Conservation (phyloP, 495 filamentous ascomycete species). For the Penicillium antarcticum region DNA sequence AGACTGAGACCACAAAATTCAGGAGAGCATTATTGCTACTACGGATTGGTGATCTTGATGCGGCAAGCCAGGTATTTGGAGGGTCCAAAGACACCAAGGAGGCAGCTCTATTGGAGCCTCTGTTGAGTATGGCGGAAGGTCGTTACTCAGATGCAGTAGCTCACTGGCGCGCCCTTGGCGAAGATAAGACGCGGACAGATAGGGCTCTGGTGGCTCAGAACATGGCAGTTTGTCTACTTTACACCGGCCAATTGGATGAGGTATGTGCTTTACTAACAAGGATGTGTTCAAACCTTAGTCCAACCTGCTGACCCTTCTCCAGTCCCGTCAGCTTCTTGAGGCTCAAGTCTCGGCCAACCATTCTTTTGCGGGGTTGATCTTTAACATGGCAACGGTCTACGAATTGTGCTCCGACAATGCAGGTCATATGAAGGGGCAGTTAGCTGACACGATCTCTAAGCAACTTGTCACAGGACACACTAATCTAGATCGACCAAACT, state of each 20-base stretch:
- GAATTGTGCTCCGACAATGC: conserved; percentile 83
- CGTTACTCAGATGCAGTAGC: conserved; percentile 59
- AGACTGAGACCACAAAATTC: conserved; percentile 30
- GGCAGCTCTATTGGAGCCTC: conserved; percentile 49
- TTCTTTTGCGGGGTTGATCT: conserved; percentile 71
- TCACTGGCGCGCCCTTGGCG: conserved; percentile 59
- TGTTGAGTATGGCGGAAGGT: conserved; percentile 77
- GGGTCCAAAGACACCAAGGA: conserved; percentile 20
- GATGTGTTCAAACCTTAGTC: background rate
- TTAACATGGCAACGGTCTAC: conserved; percentile 89
- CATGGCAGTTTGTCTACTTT: conserved; percentile 76
- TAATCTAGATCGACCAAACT: conserved; percentile 68
- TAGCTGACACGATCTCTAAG: conserved; percentile 67
- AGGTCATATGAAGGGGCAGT: conserved; percentile 59
- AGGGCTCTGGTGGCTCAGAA: conserved; percentile 66
- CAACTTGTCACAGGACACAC: conserved; percentile 38
- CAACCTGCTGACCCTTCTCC: conserved; percentile 5
- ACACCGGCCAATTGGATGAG: conserved; percentile 71
- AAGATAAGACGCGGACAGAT: conserved; percentile 26
- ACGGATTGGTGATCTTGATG: conserved; percentile 69
- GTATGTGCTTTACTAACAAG: conserved; percentile 38
- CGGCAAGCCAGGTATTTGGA: conserved; percentile 51
- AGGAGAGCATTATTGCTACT: conserved; percentile 67
- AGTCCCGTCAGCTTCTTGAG: conserved; percentile 62
- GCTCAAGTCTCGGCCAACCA: conserved; percentile 55